Conservation (phyloP, 2,329 filamentous ascomycete genomes). For the Epicoccum sorghinum region DNA sequence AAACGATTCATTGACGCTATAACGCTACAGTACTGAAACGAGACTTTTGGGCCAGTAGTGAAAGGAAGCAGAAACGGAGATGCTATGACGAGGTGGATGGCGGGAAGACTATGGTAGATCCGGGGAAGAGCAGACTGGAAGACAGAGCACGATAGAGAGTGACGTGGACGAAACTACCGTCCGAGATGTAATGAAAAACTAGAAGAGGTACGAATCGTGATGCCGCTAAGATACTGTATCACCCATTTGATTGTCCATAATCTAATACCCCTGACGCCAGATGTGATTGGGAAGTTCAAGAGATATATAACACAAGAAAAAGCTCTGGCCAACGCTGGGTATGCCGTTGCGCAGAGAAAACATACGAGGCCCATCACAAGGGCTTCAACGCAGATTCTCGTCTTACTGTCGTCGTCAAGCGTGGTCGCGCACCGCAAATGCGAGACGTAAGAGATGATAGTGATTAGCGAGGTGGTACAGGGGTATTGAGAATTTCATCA, state of each 20-base stretch:
- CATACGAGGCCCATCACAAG: slow-evolving; percentile 15
- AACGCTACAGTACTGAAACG: slow-evolving; percentile 3
- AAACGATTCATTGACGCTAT: slow-evolving; percentile 11
- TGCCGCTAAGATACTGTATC: slow-evolving; percentile 16
- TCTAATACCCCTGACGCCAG: slow-evolving; percentile 22
- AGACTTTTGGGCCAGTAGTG: slow-evolving; percentile 6
- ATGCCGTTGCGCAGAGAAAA: slow-evolving; percentile 12
- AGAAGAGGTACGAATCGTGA: slow-evolving; percentile 16
- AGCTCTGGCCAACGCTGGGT: slow-evolving; percentile 10
- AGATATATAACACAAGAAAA: slow-evolving; percentile 33
- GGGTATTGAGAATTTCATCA: slow-evolving; percentile 21
- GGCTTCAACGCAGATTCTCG: slow-evolving; percentile 26
- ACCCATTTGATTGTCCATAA: slow-evolving; percentile 24
- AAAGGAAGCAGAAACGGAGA: background rate
- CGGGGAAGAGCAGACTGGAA: background rate
- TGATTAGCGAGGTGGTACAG: slow-evolving; percentile 25
- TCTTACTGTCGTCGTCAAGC: slow-evolving; percentile 40
- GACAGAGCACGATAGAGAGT: slow-evolving; percentile 12
- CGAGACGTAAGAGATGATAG: slow-evolving; percentile 26
- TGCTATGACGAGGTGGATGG: slow-evolving; percentile 1
- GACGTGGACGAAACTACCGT: slow-evolving; percentile 19
- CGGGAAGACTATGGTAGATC: background rate
- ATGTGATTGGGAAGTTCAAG: slow-evolving; percentile 15
- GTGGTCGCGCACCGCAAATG: slow-evolving; percentile 29
- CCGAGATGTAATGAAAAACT: slow-evolving; percentile 8